Conservation (phyloP, 2,329 filamentous ascomycete species). For the Stachybotrys echinatus region DNA sequence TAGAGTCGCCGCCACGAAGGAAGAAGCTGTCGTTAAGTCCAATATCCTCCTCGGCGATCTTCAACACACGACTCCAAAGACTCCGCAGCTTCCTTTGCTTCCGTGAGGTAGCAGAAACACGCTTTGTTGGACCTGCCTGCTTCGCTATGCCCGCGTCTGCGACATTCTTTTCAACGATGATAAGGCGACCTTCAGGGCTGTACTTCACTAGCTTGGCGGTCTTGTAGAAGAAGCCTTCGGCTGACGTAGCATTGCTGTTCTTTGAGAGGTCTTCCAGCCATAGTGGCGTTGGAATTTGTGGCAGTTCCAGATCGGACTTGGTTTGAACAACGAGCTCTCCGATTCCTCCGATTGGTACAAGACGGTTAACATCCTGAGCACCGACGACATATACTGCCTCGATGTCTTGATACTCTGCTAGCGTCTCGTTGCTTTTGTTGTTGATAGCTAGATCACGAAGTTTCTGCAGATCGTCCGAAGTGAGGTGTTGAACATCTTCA, state of each 20-base stretch:
- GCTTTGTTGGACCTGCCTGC: slow-evolving; percentile 13
- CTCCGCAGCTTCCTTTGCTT: slow-evolving; percentile 38
- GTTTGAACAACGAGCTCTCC: slow-evolving; percentile 39
- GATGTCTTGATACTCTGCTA: slow-evolving; percentile 15
- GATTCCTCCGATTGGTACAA: slow-evolving; percentile 33
- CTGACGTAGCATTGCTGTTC: background rate
- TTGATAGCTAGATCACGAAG: slow-evolving; percentile 20
- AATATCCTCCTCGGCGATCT: slow-evolving; percentile 38
- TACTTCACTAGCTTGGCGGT: slow-evolving; percentile 36
- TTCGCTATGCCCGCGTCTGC: slow-evolving; percentile 5
- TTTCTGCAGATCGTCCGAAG: slow-evolving; percentile 25
- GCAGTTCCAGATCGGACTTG: slow-evolving; percentile 15
- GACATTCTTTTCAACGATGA: slow-evolving; percentile 12
- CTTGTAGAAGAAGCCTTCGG: slow-evolving; percentile 25
- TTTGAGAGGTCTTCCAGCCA: slow-evolving; percentile 19
- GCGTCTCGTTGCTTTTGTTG: slow-evolving; percentile 7
- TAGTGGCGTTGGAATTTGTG: slow-evolving; percentile 16
- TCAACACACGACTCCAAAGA: slow-evolving; percentile 44
- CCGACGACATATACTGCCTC: slow-evolving; percentile 35
- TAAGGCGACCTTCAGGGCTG: slow-evolving; percentile 20
- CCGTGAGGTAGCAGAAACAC: slow-evolving; percentile 31
- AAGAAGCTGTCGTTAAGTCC: slow-evolving; percentile 55
- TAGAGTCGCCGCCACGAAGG: slow-evolving; percentile 54
- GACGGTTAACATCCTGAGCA: slow-evolving; percentile 22
- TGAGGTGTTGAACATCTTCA: slow-evolving; percentile 26